Conservation (phyloP, 345 rosid species). For the Aurinia saxatilis region DNA sequence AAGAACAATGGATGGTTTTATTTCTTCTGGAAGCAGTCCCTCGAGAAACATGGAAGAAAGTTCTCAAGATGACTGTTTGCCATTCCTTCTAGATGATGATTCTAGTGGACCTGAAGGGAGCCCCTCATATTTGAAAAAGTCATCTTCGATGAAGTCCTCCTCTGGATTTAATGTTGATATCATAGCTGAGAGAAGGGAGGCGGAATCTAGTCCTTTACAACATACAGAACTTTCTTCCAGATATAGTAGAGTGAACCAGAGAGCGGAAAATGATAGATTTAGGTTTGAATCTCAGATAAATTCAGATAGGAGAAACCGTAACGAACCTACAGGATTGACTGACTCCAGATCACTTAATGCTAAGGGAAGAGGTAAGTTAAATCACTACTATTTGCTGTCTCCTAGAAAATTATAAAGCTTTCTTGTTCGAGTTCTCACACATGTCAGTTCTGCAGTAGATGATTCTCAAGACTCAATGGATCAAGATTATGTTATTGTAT, state of each 20-base stretch:
- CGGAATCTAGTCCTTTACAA: constrained; percentile 33
- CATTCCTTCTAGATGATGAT: constrained; percentile 81
- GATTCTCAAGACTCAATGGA: constrained; percentile 79
- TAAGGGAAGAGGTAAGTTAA: constrained; percentile 48
- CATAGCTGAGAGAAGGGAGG: constrained; percentile 42
- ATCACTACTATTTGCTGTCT: constrained; percentile 1
- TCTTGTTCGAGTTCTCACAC: constrained; percentile 10
- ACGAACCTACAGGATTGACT: constrained; percentile 35
- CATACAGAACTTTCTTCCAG: constrained; percentile 35
- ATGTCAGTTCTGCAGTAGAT: constrained; percentile 33
- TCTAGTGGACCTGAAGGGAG: constrained; percentile 70
- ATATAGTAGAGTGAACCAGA: constrained; percentile 32
- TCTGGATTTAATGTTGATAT: constrained; percentile 44
- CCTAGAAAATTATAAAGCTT: background rate
- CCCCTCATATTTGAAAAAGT: constrained; percentile 51
- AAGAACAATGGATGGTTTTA: constrained; percentile 38
- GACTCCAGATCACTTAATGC: constrained; percentile 38
- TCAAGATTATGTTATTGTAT: constrained; percentile 83
- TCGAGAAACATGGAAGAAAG: constrained; percentile 48
- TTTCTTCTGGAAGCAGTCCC: constrained; percentile 45
- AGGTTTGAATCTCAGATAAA: constrained; percentile 33
- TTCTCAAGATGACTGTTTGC: constrained; percentile 76
- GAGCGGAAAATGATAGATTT: constrained; percentile 34
- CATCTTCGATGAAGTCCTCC: constrained; percentile 39
- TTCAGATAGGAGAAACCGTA: constrained; percentile 36